Base-by-base conservation (phyloP, 176 grass and related monocot genomes). In the Oryza brachyantha region DNA sequence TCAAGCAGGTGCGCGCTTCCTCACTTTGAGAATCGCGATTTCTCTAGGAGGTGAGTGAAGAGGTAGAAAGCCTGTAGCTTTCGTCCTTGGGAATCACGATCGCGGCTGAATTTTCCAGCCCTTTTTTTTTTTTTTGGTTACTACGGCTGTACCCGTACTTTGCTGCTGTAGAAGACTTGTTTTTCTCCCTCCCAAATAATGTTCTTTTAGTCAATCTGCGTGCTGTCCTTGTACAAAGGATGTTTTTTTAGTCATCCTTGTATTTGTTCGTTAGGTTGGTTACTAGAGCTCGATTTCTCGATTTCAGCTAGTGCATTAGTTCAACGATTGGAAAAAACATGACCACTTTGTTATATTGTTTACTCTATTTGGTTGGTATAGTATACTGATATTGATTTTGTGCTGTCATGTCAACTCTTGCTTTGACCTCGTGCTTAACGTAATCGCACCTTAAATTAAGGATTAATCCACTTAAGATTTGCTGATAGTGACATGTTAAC, bases 1-100 rank as follows among this genome's bases (percentile, higher is more conserved):
- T 93, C 81, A 97, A 93, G 73, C 94, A 91, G 94, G 94, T 91
- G 9, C 37, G 41, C 43, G 25, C 38, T 68, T 6, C 38, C 39
- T 67, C 25, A 32, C 75, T 42, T 80, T 64, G 81, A 54, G 42
- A 32, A 10, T 68, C 19, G 5, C 19, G 34, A 84, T 41, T 74
- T 43, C 14, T 48, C 7, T 48, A 48, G 45, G 45, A 5, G n/a
- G n/a, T n/a, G n/a, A n/a, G n/a, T n/a, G n/a, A n/a, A n/a, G n/a
- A n/a, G n/a, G 40, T 31, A 60, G 54, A 63, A 39, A 64, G 52
- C 40, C 25, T 32, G 13, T 5, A 39, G 40, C 72, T 58, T 86
- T 38, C 38, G 39, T 75, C 38, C 0, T 13, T 4, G 62, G 45
- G 70, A 81, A 62, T 42, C 5, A 34, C 3, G 46, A 79, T 25